Conservation (phyloP, 306 rosid genomes). For the Benincasa hispida region DNA sequence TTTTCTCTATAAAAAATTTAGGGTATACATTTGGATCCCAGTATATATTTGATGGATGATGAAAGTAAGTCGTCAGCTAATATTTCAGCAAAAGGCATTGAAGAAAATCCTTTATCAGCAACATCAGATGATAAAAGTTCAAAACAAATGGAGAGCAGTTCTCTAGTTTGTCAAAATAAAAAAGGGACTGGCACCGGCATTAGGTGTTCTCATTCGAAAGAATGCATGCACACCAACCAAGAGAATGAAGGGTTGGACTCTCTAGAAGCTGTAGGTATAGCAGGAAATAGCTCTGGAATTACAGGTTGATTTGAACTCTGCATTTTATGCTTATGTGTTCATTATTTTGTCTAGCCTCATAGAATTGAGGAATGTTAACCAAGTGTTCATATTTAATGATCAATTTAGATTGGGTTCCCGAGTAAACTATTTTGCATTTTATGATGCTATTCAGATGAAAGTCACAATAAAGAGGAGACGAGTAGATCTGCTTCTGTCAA, state of each 20-base stretch:
- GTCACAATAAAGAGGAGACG: slow-evolving; percentile 25
- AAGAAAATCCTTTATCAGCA: slow-evolving; percentile 22
- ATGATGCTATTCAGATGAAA: slow-evolving; percentile 39
- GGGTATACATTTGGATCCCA: slow-evolving; percentile 98
- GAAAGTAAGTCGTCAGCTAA: slow-evolving; percentile 46
- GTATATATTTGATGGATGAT: slow-evolving; percentile 90
- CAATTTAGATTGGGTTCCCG: background rate
- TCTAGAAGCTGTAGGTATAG: slow-evolving; percentile 27
- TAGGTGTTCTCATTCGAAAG: slow-evolving; percentile 19
- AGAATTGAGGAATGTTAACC: background rate
- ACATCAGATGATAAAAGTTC: slow-evolving; percentile 29
- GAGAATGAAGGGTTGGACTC: slow-evolving; percentile 30
- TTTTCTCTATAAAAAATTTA: slow-evolving; percentile 13
- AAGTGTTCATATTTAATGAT: background rate
- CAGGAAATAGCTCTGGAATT: slow-evolving; percentile 22
- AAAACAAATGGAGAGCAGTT: slow-evolving; percentile 20
- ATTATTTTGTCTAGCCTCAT: background rate
- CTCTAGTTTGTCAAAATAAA: slow-evolving; percentile 11
- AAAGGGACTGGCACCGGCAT: slow-evolving; percentile 18
- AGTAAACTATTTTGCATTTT: background rate
- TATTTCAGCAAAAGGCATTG: slow-evolving; percentile 26
- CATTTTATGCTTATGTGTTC: background rate
- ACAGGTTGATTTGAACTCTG: slow-evolving; percentile 30
- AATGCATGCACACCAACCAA: slow-evolving; percentile 22
- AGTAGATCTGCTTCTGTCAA: slow-evolving; percentile 20